Base-by-base conservation (phyloP, 164 flowering plant species). In the Piper longum region DNA sequence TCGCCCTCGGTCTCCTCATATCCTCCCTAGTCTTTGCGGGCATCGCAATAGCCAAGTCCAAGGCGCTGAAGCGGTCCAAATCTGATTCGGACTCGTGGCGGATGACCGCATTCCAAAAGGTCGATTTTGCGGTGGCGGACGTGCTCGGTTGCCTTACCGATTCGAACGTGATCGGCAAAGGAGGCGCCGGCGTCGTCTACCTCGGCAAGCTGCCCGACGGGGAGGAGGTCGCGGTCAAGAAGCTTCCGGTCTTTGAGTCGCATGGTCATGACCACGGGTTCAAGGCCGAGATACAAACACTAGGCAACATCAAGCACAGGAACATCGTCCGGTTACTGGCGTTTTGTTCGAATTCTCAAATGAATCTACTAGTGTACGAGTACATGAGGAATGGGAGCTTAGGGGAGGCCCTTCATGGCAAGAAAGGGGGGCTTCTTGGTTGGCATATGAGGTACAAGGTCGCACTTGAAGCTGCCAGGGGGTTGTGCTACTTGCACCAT, bases 151-250 rank as follows among this genome's bases (percentile, higher is more conserved):
- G 93, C 73, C 74, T 92, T 58, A 89, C 85, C 65, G 98, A 92
- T 43, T 76, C 85, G 17, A 87, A 89, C 65, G 85, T 82, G 69
- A 85, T 92, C 1, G 98, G 98, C 2, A 69, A 86, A 45, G 98
- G 98, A 41, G 98, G 96, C 12, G 93, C 96, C 0, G 98, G 98
- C 42, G 75, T 85, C 5, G 98, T 92, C 4, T 92, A 86, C 77
- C 77, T 82, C 19, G 98, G 89, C 0, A 84, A 80, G 72, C 80
- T 82, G 85, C 83, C 92, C 0, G 79, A 74, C 56, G 93, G 93
- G 59, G 82, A 74, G 7, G 91, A 87, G 71, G 80, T 89, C 4
- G 98, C 96, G 0, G 93, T 86, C 14, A 89, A 89, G 66, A 87
- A 78, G 54, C 79, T 87, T 4, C 75, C 82, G 0, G 88, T 88